These are phyloP conservation scores for Dalechampia spathulata DNA, from an alignment of 441 rosid species.

Conservation along the genomic window DNA sequence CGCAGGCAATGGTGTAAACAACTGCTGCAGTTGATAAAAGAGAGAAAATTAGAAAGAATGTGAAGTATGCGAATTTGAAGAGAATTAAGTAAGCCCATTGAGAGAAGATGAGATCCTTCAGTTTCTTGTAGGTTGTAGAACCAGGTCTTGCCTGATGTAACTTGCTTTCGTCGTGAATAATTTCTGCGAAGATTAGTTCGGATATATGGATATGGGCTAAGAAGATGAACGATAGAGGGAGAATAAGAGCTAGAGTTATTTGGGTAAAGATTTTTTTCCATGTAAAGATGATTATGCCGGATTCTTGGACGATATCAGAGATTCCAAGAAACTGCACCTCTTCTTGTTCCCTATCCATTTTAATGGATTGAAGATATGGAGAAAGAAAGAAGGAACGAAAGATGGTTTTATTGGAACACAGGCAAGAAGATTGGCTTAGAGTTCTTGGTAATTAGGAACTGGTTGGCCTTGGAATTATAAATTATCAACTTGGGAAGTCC, in stretches of 20 bases:
- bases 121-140: slow-evolving; percentile 12
- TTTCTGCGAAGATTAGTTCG: slow-evolving; percentile 20
- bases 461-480: too few relatives aligned
- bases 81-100: slow-evolving; percentile 25
- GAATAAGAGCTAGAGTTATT: slow-evolving; percentile 45
- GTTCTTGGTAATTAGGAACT: too few relatives aligned
- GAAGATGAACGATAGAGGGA: slow-evolving; percentile 33
- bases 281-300: slow-evolving; percentile 37
- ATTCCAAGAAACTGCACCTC: slow-evolving; percentile 55
- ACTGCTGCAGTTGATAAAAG: slow-evolving; percentile 50
- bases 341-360: slow-evolving; percentile 55
- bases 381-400: too few relatives aligned
- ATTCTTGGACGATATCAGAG: slow-evolving; percentile 34
- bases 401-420: too few relatives aligned
- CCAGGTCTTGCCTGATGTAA: slow-evolving; percentile 17
- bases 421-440: too few relatives aligned
- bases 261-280: slow-evolving; percentile 46
- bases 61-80: slow-evolving; percentile 31
- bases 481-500: too few relatives aligned
- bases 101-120: slow-evolving; percentile 19
- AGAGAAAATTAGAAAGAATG: slow-evolving; percentile 30
- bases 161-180: slow-evolving; percentile 13
- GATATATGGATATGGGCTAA: slow-evolving; percentile 27
- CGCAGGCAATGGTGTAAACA: slow-evolving; percentile 45
- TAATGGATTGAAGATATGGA: too few relatives aligned